These are phyloP conservation scores for Yarrowia alimentaria DNA, from an alignment of 805 yeast species.

Conservation along the genomic window DNA sequence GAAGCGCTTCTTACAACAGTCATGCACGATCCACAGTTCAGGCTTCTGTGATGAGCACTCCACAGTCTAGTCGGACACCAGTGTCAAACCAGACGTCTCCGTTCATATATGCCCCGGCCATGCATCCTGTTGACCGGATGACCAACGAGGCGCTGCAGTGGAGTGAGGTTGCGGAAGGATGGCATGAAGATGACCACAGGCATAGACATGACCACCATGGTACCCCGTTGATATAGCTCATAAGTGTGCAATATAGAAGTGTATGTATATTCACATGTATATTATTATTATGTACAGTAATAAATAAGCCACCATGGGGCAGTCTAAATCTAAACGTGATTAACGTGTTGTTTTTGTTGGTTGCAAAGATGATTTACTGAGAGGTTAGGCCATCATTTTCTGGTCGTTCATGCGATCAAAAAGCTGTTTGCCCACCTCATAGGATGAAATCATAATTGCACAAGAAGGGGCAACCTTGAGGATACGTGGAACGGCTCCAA, in stretches of 20 bases:
- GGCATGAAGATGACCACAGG: slow-evolving; percentile 5
- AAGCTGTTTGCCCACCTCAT: slow-evolving; percentile 81
- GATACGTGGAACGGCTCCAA: slow-evolving; percentile 82
- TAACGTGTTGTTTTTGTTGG: too few species aligned
- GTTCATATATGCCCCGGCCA: slow-evolving; percentile 19
- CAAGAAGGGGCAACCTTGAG: slow-evolving; percentile 95
- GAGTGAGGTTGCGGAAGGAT: slow-evolving; percentile 21
- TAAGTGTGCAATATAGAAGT: too few species aligned
- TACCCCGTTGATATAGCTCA: slow-evolving; percentile 14
- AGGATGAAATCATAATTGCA: slow-evolving; percentile 96
- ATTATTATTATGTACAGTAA: too few species aligned
- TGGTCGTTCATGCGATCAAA: slow-evolving; percentile 34
- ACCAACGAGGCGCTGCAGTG: slow-evolving; percentile 23
- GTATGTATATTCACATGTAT: too few species aligned
- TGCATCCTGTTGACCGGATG: slow-evolving; percentile 12
- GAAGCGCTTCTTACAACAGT: slow-evolving; percentile 18
- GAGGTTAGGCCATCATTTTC: slow-evolving; percentile 6
- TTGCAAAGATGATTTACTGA: too few species aligned
- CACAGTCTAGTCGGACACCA: slow-evolving; percentile 18
- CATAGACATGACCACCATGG: background rate
- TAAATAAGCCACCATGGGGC: too few species aligned
- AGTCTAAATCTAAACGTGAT: too few species aligned
- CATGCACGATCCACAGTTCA: slow-evolving; percentile 10
- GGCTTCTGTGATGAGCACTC: slow-evolving; percentile 22
- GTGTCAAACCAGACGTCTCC: slow-evolving; percentile 16